Evolutionary conservation across 257 asterid genomes (phyloP), one percentile per base, ranked within the genome.

Genomic region (Agastache rugosa): DNA sequence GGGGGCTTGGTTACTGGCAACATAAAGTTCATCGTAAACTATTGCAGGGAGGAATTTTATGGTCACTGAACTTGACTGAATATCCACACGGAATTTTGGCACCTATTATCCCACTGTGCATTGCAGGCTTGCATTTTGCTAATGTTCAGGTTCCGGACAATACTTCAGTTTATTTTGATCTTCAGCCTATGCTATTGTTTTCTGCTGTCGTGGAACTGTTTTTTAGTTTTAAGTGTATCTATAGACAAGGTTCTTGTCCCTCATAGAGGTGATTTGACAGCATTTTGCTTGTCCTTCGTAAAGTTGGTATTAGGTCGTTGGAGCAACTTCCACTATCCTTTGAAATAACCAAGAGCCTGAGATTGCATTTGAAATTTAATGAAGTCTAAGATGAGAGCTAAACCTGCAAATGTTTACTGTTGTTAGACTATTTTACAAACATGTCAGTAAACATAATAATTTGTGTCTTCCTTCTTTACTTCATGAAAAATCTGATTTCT

Each of bases 31-130:
- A 41, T 71, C 73, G 15, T 69, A 53, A 22, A 22, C 61, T 31
- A 53, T 82, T 80, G 59, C 88, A 94, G 98, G 99, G 98, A 45
- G 99, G 99, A 37, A 39, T 74, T 47, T 78, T 92, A 45, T 95
- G 99, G 98, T 95, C 91, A 83, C 91, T 86, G 82, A 85, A 92
- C 81, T 82, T 95, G 87, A 87, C 96, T n/a, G 96, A 90, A 67
- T 82, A 68, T 77, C 91, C 98, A 55, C 93, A 82, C 65, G 97
- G 97, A 62, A 75, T 47, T 50, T 80, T 86, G 72, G 99, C 98
- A 69, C 92, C 95, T 41, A 79, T 89, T 72, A 67, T 95, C 78
- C 99, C 99, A 69, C 73, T 92, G 47, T 25, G 87, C 67, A 87
- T 92, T 63, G 92, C 90, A 25, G 92, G 87, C 64, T 79, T 95